Percentiles rank a stretch among this genome's conserved stretches.
Evolutionary conservation across 2,329 filamentous ascomycete genomes (phyloP).

Genomic region (Stachybotrys elegans): DNA sequence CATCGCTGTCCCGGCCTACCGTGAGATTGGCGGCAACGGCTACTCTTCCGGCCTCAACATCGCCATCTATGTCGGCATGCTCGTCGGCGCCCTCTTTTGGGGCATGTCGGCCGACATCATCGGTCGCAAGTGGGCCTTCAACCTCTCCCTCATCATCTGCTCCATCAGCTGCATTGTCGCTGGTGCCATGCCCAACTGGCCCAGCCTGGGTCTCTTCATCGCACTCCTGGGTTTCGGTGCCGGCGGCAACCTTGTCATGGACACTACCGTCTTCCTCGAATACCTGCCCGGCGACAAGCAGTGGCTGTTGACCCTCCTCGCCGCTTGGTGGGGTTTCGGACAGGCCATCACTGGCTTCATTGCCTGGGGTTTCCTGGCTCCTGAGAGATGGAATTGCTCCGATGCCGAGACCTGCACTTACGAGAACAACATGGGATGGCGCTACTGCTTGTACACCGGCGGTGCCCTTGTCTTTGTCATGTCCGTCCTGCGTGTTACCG

Average conservation of each 20-base stretch:
- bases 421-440: slow-evolving; percentile 43
- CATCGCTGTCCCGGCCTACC: slow-evolving; percentile 51
- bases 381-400: slow-evolving; percentile 37
- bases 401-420: slow-evolving; percentile 39
- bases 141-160: slow-evolving; percentile 59
- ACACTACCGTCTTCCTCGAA: slow-evolving; percentile 47
- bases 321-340: slow-evolving; percentile 47
- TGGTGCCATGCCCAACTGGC: slow-evolving; percentile 63
- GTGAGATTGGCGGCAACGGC: slow-evolving; percentile 51
- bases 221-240: slow-evolving; percentile 58
- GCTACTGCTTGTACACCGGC: slow-evolving; percentile 40
- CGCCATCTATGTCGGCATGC: slow-evolving; percentile 53
- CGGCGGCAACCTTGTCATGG: slow-evolving; percentile 46
- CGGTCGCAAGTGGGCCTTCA: slow-evolving; percentile 64
- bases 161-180: slow-evolving; percentile 54
- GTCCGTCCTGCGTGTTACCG: slow-evolving; percentile 38
- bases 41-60: slow-evolving; percentile 56
- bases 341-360: slow-evolving; percentile 42
- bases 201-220: slow-evolving; percentile 58
- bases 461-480: slow-evolving; percentile 39
- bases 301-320: slow-evolving; percentile 41
- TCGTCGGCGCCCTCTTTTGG: slow-evolving; percentile 61
- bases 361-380: slow-evolving; percentile 43
- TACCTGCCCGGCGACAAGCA: slow-evolving; percentile 42
- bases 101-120: slow-evolving; percentile 63